Conservation (phyloP, 2,329 filamentous ascomycete species). For the Curvularia hawaiiensis region DNA sequence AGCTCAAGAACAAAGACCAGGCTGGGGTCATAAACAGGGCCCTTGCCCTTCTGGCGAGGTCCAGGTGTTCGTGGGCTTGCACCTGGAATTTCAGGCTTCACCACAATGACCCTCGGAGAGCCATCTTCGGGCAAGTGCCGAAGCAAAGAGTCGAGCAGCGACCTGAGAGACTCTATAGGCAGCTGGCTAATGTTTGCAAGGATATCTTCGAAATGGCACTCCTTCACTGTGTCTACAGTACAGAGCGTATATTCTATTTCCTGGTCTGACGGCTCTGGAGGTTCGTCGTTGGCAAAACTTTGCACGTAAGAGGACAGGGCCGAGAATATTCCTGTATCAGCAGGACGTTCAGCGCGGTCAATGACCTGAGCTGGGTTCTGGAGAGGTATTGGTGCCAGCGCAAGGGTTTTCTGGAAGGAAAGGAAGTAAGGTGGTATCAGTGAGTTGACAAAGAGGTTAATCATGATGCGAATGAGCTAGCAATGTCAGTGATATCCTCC, state of each 20-base stretch:
- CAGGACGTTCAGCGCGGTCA: conserved; percentile 78
- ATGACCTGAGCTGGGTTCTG: conserved; percentile 92
- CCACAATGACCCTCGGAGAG: conserved; percentile 79
- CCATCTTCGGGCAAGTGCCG: conserved; percentile 86
- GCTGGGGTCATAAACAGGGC: conserved; percentile 78
- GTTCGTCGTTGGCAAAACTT: conserved; percentile 98
- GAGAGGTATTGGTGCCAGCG: conserved; percentile 81
- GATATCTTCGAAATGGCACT: conserved; percentile 82
- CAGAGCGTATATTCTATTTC: conserved; percentile 95
- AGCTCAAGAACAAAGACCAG: conserved; percentile 92
- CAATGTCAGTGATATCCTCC: conserved; percentile 47
- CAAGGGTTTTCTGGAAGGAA: conserved; percentile 66
- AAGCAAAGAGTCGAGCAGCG: conserved; percentile 74
- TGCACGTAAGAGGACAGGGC: conserved; percentile 96
- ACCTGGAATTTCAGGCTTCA: conserved; percentile 82
- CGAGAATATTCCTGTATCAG: conserved; percentile 86
- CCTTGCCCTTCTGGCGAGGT: conserved; percentile 60
- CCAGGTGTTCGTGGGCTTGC: conserved; percentile 65
- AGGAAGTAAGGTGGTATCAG: conserved; percentile 82
- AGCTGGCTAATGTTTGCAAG: conserved; percentile 80
- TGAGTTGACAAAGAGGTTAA: conserved; percentile 96
- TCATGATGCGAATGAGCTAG: conserved; percentile 86
- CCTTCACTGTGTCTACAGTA: conserved; percentile 91
- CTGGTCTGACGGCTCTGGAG: conserved; percentile 95
- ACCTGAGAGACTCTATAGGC: conserved; percentile 62